Percentiles rank a stretch among this genome's conserved stretches.
phyloP scores from a whole-genome alignment of 2,329 filamentous ascomycete genomes.

The Conoideocrella luteorostrata region DNA sequence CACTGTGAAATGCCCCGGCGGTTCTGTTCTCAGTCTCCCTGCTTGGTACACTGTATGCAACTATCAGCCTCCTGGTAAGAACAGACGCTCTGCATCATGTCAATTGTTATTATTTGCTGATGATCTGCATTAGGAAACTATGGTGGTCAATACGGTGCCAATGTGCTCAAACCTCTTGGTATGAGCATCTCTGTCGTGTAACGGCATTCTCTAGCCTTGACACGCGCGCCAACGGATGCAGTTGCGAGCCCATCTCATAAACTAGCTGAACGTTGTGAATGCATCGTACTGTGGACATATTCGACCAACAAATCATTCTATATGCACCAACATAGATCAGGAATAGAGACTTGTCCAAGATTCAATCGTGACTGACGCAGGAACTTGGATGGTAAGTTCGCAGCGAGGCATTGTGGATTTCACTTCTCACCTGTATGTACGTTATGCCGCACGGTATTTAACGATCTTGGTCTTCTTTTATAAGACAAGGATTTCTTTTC shows the following conservation, averaged over 20 bases:
- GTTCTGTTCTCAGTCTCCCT: conserved; percentile 42
- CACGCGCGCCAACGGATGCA: neutral
- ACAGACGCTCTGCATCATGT: neutral
- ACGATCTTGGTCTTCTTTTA: conserved; percentile 23
- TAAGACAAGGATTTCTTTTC: conserved; percentile 8
- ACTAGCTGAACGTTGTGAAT: neutral
- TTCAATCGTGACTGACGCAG: neutral
- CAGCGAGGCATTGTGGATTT: conserved; percentile 13
- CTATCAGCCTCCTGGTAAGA: conserved; percentile 67
- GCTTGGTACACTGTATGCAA: conserved; percentile 84
- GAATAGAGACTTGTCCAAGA: neutral
- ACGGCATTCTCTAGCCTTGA: neutral
- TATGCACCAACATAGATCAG: neutral
- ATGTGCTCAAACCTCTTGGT: conserved; percentile 38
- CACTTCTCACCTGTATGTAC: conserved; percentile 31
- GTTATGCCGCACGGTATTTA: conserved; percentile 26
- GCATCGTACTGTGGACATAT: neutral
- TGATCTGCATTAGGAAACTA: conserved; percentile 40
- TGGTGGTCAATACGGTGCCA: conserved; percentile 41
- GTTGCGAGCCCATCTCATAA: neutral
- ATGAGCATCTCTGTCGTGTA: conserved; percentile 20
- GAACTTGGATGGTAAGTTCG: conserved; percentile 6
- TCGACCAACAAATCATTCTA: neutral
- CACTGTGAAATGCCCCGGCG: conserved; percentile 60
- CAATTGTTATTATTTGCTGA: neutral